phyloP scores from a whole-genome alignment of 1,139 yeast genomes.

The Citeromyces hawaiiensis region DNA sequence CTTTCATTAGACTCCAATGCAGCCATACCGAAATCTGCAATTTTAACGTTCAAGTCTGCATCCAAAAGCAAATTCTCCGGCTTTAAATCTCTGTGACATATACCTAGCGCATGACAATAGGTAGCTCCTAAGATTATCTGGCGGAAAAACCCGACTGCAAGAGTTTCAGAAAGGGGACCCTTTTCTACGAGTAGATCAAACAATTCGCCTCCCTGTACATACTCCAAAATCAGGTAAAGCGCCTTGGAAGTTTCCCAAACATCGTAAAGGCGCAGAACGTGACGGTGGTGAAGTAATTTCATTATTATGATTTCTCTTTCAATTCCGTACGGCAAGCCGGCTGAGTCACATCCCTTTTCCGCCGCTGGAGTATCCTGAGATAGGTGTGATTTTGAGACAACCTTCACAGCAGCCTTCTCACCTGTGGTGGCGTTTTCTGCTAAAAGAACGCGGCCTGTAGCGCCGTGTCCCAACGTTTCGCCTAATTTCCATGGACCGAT shows the following conservation, averaged over 20 bases:
- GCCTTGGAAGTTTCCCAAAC: conserved; percentile 80
- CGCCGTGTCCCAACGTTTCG: conserved; percentile 68
- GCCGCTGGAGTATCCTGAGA: conserved; percentile 14
- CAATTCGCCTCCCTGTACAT: conserved; percentile 75
- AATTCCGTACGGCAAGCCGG: conserved; percentile 65
- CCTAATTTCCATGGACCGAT: conserved; percentile 78
- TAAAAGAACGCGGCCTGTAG: conserved; percentile 65
- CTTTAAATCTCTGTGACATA: conserved; percentile 71
- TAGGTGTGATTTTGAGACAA: conserved; percentile 52
- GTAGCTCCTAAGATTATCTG: conserved; percentile 69
- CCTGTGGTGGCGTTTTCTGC: conserved; percentile 62
- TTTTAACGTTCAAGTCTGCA: conserved; percentile 51
- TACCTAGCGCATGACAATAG: conserved; percentile 72
- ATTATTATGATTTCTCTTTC: conserved; percentile 75
- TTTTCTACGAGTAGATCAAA: conserved; percentile 66
- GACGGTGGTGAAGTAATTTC: conserved; percentile 68
- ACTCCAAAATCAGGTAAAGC: conserved; percentile 59
- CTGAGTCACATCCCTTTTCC: conserved; percentile 20
- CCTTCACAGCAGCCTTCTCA: conserved; percentile 71
- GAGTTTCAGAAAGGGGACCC: conserved; percentile 67
- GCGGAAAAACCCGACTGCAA: conserved; percentile 63
- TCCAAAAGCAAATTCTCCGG: conserved; percentile 68
- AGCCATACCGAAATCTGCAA: conserved; percentile 86
- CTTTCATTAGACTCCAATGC: conserved; percentile 65
- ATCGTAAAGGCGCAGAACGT: conserved; percentile 62